phyloP scores from a whole-genome alignment of 2,329 filamentous ascomycete species.

The Ophiostoma sp. region DNA sequence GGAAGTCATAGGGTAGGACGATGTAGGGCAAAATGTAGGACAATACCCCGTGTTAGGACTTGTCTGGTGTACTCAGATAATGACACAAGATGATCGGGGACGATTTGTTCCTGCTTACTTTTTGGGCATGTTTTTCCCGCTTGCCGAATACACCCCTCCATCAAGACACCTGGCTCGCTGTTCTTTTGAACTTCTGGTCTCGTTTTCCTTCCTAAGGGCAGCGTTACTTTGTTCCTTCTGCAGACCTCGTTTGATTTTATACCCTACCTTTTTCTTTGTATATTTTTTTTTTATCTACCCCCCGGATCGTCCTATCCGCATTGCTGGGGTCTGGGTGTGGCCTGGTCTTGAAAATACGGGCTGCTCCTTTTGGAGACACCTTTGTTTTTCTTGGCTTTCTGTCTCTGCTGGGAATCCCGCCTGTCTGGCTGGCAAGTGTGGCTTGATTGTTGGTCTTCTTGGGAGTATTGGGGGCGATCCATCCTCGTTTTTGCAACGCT shows the following conservation, averaged over 20 bases:
- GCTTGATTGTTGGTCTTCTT: neutral
- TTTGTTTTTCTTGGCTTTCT: neutral
- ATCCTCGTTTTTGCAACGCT: neutral
- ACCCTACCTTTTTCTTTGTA: neutral
- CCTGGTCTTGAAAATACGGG: neutral
- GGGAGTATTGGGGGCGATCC: neutral
- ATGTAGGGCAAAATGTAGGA: slow-evolving; percentile 11
- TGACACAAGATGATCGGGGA: neutral
- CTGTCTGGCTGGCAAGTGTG: neutral
- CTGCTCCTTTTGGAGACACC: neutral
- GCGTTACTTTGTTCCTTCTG: neutral
- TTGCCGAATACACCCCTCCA: neutral
- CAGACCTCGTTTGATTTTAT: neutral
- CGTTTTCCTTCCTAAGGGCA: neutral
- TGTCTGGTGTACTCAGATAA: neutral
- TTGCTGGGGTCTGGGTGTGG: neutral
- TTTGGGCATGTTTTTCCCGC: neutral
- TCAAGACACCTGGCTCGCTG: neutral
- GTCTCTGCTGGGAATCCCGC: neutral
- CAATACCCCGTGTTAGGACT: neutral
- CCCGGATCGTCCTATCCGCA: neutral
- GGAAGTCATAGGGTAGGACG: neutral
- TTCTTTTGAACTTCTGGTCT: neutral
- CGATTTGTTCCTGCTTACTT: slow-evolving; percentile 14
- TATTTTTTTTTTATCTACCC: neutral